Evolutionary conservation across 257 asterid genomes (phyloP), one percentile per base, ranked within the genome.

Genomic region (Solanum boliviense): DNA sequence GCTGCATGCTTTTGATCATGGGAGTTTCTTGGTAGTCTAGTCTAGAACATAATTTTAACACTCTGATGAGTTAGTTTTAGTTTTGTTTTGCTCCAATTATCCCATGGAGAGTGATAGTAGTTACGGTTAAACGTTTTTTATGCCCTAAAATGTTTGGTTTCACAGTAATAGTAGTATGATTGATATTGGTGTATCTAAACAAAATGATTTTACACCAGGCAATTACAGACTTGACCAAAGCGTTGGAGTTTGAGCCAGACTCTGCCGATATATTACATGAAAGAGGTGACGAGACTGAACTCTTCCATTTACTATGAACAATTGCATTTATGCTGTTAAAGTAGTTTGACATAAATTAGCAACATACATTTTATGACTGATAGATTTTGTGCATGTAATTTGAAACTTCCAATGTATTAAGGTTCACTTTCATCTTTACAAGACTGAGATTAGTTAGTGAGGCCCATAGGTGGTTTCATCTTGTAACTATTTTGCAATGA

Each of bases 151-250:
- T 23, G 65, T 46, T 81, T 29, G 39, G 41, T 81, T 81, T 81
- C 68, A 46, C 68, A 81, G 25, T 29, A 81, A 46, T 29, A 81
- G 41, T 81, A 29, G 27, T 81, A 81, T 46, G 85, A 79, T 29
- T 46, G 29, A 46, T 81, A 29, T 46, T 81, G 70, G 41, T 48
- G 85, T 81, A 81, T 48, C 70, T 81, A 29, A 79, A 29, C 16
- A 25, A 46, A 46, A 81, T 81, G 68, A 48, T 88, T 89, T 79
- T 58, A 85, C 78, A 86, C 86, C 96, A 97, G 99, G 99, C 99
- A 89, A 95, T 97, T 90, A 89, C 94, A 41, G 99, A 97, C 93
- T 90, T 97, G 95, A 95, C 98, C 31, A 96, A 95, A 93, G 98
- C 99, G 73, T 91, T 97, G 93, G 98, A 96, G 88, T 94, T 94